phyloP scores from a whole-genome alignment of 768 basidiomycete species.

The Lactarius psammicola region DNA sequence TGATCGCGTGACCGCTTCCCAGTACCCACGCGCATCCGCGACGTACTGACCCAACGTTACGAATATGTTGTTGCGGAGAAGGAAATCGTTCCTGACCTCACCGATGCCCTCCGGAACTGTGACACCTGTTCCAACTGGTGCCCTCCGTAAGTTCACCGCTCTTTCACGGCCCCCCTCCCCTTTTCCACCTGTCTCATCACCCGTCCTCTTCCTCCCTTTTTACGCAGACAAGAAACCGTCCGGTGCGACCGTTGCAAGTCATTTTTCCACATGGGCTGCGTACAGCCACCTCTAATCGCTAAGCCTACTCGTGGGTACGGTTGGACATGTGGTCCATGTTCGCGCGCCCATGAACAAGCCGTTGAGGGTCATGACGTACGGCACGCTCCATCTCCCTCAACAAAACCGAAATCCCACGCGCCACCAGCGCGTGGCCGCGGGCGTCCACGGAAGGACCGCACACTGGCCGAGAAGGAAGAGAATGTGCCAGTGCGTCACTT shows the following conservation, averaged over 20 bases:
- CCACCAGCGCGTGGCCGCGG: slow-evolving; percentile 72
- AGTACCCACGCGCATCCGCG: slow-evolving; percentile 79
- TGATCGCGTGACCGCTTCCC: slow-evolving; percentile 29
- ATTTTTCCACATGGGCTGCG: slow-evolving; percentile 93
- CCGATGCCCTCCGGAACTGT: slow-evolving; percentile 82
- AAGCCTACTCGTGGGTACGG: slow-evolving; percentile 96
- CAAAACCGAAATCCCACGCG: slow-evolving; percentile 65
- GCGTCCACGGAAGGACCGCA: slow-evolving; percentile 72
- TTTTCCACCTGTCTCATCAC: slow-evolving; percentile 17
- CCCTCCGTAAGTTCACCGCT: slow-evolving; percentile 57
- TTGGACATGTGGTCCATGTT: slow-evolving; percentile 96
- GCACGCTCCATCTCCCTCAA: slow-evolving; percentile 51
- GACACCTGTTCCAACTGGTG: slow-evolving; percentile 88
- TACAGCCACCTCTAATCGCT: slow-evolving; percentile 83
- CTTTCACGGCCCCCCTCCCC: slow-evolving; percentile 6
- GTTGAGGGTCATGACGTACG: slow-evolving; percentile 69
- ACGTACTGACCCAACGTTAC: slow-evolving; percentile 75
- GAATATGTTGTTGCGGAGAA: slow-evolving; percentile 96
- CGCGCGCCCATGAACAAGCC: slow-evolving; percentile 81
- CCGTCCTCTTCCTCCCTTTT: slow-evolving; percentile 28
- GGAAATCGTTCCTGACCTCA: slow-evolving; percentile 87
- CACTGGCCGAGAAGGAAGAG: slow-evolving; percentile 73
- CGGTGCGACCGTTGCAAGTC: slow-evolving; percentile 90
- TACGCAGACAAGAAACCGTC: slow-evolving; percentile 72
- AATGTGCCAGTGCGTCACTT: slow-evolving; percentile 77